Percentiles rank a stretch among this genome's conserved stretches.
phyloP scores from a whole-genome alignment of 2,329 filamentous ascomycete genomes.

The Fusarium caatingaense region DNA sequence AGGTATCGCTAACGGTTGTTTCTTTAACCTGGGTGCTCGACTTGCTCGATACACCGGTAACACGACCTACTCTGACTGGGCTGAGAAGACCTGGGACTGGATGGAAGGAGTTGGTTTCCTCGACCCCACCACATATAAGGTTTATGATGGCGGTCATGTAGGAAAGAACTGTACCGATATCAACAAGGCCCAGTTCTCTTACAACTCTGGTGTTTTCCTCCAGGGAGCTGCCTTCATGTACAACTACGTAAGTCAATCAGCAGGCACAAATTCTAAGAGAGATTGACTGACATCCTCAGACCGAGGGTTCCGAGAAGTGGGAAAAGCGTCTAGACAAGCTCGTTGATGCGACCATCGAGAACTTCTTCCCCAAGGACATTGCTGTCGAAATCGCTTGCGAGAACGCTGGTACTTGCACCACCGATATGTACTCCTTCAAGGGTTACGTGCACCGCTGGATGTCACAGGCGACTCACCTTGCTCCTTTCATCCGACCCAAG shows the following conservation, averaged over 20 bases:
- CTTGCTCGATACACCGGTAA: conserved; percentile 78
- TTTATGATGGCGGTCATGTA: conserved; percentile 69
- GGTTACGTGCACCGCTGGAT: conserved; percentile 70
- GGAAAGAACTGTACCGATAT: conserved; percentile 65
- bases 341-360: conserved; percentile 51
- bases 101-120: conserved; percentile 67
- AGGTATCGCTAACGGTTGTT: conserved; percentile 69
- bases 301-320: conserved; percentile 64
- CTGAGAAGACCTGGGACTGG: conserved; percentile 73
- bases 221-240: conserved; percentile 73
- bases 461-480: conserved; percentile 63
- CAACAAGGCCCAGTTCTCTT: conserved; percentile 69
- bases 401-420: conserved; percentile 64
- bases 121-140: conserved; percentile 66
- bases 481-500: conserved; percentile 62
- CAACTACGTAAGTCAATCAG: conserved; percentile 59
- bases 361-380: conserved; percentile 67
- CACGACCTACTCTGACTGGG: conserved; percentile 72
- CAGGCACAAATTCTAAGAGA: neutral
- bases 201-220: conserved; percentile 69
- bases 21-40: conserved; percentile 75
- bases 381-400: conserved; percentile 73
- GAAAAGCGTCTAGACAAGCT: conserved; percentile 58
- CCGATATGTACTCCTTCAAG: conserved; percentile 73
- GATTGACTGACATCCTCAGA: conserved; percentile 49